Evolutionary conservation across 2,329 filamentous ascomycete species (phyloP).

Genomic region (Purpureocillium takamizusanense): DNA sequence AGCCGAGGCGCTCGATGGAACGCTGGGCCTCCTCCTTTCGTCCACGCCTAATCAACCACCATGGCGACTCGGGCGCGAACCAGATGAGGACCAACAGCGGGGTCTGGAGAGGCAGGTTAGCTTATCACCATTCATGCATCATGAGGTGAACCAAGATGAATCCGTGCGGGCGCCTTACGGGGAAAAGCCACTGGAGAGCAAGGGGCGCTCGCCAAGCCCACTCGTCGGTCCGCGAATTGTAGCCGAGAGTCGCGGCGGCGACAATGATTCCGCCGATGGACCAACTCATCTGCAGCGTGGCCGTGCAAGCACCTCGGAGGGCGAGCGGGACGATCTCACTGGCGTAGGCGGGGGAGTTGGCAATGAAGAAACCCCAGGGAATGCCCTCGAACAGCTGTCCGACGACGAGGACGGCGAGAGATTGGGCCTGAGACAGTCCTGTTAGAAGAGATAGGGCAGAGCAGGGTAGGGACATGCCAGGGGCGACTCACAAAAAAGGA

Average conservation of each 20-base stretch:
- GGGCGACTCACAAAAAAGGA: slow-evolving; percentile 40
- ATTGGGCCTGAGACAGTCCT: slow-evolving; percentile 12
- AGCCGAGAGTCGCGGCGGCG: slow-evolving; percentile 41
- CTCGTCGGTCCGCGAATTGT: slow-evolving; percentile 28
- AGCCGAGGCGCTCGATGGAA: slow-evolving; percentile 37
- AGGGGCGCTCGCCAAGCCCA: slow-evolving; percentile 32
- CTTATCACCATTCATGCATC: too few species aligned
- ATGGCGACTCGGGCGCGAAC: slow-evolving; percentile 40
- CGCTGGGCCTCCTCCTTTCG: slow-evolving; percentile 30
- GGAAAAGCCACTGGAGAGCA: slow-evolving; percentile 51
- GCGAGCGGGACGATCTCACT: slow-evolving; percentile 49
- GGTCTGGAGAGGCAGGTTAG: slow-evolving; percentile 24
- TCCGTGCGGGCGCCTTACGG: too few species aligned
- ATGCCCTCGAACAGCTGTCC: slow-evolving; percentile 50
- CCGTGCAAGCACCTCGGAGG: slow-evolving; percentile 46
- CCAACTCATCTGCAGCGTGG: slow-evolving; percentile 58
- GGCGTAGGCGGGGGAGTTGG: slow-evolving; percentile 52
- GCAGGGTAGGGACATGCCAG: too few species aligned
- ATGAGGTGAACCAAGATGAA: too few species aligned
- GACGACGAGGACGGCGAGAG: slow-evolving; percentile 32
- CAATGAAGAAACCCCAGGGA: slow-evolving; percentile 55
- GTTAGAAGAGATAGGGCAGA: too few species aligned
- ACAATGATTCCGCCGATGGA: slow-evolving; percentile 53
- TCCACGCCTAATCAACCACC: slow-evolving; percentile 45
- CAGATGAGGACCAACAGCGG: slow-evolving; percentile 43